A percentile compares a stretch with the other conserved stretches of the same genome.
These are phyloP conservation scores for Claviceps citrina DNA, from an alignment of 2,329 filamentous ascomycete genomes.

Conservation along the genomic window DNA sequence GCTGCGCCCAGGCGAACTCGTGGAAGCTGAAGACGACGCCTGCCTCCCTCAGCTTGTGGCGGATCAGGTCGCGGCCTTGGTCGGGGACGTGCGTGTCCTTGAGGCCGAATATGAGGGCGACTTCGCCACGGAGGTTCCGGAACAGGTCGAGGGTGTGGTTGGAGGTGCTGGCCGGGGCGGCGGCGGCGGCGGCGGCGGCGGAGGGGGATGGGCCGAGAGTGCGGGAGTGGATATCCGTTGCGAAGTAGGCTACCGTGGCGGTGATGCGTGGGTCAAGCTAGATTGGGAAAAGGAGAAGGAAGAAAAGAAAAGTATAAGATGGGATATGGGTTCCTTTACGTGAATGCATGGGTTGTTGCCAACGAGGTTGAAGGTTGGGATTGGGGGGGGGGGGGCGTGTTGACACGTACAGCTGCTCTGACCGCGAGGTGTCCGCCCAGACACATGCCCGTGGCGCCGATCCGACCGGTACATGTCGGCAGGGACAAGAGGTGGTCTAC, in stretches of 20 bases:
- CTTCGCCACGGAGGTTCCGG: conserved; percentile 60
- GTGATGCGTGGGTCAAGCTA: conserved; percentile 59
- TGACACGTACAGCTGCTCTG: conserved; percentile 34
- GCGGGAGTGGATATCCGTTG: conserved; percentile 72
- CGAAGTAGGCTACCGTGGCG: conserved; percentile 76
- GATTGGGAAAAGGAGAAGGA: not conserved
- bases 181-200: conserved; percentile 27
- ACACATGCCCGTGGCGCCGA: conserved; percentile 81
- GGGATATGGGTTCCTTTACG: too few relatives aligned
- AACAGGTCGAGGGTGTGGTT: conserved; percentile 40
- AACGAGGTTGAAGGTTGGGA: too few relatives aligned
- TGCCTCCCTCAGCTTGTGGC: conserved; percentile 63
- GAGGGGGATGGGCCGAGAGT: conserved; percentile 49
- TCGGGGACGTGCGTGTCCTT: conserved; percentile 82
- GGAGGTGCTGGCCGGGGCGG: too few relatives aligned
- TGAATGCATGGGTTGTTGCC: too few relatives aligned
- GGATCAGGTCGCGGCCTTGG: conserved; percentile 67
- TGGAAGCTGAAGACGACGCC: conserved; percentile 67
- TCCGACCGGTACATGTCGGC: conserved; percentile 63
- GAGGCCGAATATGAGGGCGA: conserved; percentile 83
- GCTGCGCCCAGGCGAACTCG: conserved; percentile 85
- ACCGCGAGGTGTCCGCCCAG: conserved; percentile 74
- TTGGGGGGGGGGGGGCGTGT: not conserved
- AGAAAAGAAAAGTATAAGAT: not conserved
- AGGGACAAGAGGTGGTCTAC: conserved; percentile 57